These are phyloP conservation scores for Leccinum angustisporum DNA, from an alignment of 1,284 basidiomycete species.

Conservation along the genomic window DNA sequence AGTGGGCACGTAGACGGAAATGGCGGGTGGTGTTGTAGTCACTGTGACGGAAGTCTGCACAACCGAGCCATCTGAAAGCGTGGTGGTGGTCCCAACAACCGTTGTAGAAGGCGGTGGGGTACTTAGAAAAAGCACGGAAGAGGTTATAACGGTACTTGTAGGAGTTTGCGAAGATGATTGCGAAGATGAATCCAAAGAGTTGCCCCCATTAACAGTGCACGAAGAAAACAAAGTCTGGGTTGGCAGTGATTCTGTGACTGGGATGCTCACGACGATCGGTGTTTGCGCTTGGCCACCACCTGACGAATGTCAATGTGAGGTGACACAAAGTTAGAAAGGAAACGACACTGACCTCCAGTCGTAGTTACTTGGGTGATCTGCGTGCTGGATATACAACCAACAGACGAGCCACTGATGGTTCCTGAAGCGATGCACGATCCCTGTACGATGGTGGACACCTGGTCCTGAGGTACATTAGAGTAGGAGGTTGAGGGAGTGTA, in stretches of 20 bases:
- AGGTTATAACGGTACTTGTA: constrained; percentile 14
- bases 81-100: constrained; percentile 26
- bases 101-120: constrained; percentile 29
- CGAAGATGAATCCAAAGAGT: constrained; percentile 7
- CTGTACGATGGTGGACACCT: constrained; percentile 30
- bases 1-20: constrained; percentile 27
- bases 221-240: constrained; percentile 43
- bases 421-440: constrained; percentile 35
- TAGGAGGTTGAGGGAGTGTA: constrained; percentile 37
- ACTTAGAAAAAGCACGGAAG: constrained; percentile 28
- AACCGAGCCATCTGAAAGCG: constrained; percentile 37
- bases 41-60: constrained; percentile 31
- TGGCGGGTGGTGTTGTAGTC: constrained; percentile 29
- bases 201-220: constrained; percentile 12
- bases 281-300: constrained; percentile 36
- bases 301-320: constrained; percentile 17
- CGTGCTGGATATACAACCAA: constrained; percentile 27
- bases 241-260: constrained; percentile 32
- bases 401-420: constrained; percentile 26
- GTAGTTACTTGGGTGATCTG: constrained; percentile 31
- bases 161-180: constrained; percentile 3
- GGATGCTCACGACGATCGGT: constrained; percentile 37
- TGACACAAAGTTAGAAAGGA: background rate
- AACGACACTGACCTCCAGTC: constrained; percentile 32
- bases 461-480: constrained; percentile 31